These are phyloP conservation scores for Phytophthora hibernalis DNA, from an alignment of 352 stramenopile genomes.

Conservation along the genomic window DNA sequence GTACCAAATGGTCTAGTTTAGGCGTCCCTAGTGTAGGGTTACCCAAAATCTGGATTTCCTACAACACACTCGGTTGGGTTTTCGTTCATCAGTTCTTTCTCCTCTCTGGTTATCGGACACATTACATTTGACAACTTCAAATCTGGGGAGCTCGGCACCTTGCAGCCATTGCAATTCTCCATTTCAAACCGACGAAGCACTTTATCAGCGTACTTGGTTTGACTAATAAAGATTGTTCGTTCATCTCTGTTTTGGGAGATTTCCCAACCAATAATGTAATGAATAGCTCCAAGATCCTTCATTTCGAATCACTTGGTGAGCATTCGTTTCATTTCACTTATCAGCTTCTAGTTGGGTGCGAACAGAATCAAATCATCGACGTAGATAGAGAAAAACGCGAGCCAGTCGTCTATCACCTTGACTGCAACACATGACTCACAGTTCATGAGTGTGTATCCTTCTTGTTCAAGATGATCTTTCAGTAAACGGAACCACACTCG, in stretches of 20 bases:
- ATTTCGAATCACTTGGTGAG: conserved; percentile 20
- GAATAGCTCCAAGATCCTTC: conserved; percentile 26
- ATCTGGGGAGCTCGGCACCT: conserved; percentile 11
- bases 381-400: conserved; percentile 32
- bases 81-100: conserved; percentile 7
- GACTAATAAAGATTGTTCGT: conserved; percentile 8
- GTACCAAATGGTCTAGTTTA: no score
- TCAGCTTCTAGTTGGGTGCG: no score
- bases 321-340: conserved; percentile 21
- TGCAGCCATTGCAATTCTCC: conserved; percentile 23
- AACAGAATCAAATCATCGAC: conserved; percentile 37
- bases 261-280: conserved; percentile 38
- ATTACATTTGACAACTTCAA: conserved; percentile 26
- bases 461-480: conserved; percentile 18
- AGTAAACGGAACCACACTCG: conserved; percentile 35
- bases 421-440: conserved; percentile 7
- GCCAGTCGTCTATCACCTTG: conserved; percentile 11
- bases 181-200: conserved; percentile 25
- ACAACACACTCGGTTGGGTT: conserved; percentile 12
- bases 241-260: conserved; percentile 12
- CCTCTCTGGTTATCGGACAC: conserved; percentile 19
- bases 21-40: no score
- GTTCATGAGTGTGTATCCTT: conserved; percentile 24
- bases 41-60: no score
- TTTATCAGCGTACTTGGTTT: conserved; percentile 24